phyloP scores from a whole-genome alignment of 768 basidiomycete genomes.

The Lactarius sp. region DNA sequence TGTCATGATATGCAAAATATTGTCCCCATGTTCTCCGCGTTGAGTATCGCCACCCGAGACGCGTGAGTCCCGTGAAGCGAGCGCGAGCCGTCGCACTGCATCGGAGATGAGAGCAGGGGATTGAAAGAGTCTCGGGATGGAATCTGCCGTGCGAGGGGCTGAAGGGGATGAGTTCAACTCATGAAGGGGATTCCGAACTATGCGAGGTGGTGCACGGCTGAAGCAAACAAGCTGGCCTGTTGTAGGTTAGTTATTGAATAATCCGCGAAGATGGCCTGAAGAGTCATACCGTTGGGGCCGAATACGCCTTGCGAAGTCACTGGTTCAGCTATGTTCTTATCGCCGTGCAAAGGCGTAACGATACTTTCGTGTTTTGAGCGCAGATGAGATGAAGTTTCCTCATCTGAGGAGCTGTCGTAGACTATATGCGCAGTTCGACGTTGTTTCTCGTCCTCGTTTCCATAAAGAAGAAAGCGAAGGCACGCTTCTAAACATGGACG shows the following conservation, averaged over 20 bases:
- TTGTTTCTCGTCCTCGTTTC: conserved; percentile 51
- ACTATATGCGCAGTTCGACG: conserved; percentile 40
- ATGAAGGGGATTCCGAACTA: conserved; percentile 55
- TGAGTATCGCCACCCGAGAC: conserved; percentile 38
- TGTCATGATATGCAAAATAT: conserved; percentile 72
- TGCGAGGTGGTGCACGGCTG: conserved; percentile 70
- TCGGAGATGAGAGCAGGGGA: conserved; percentile 69
- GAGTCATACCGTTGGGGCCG: conserved; percentile 70
- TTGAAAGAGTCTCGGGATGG: conserved; percentile 41
- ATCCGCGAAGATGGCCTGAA: neutral
- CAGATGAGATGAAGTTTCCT: conserved; percentile 40
- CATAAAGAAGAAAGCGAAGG: conserved; percentile 73
- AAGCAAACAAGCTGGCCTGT: conserved; percentile 84
- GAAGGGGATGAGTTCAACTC: conserved; percentile 45
- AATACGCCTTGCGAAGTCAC: conserved; percentile 85
- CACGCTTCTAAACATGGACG: conserved; percentile 84
- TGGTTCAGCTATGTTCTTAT: conserved; percentile 80
- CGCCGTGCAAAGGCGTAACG: conserved; percentile 51
- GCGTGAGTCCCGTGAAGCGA: conserved; percentile 55
- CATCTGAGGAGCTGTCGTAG: conserved; percentile 64
- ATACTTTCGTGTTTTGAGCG: conserved; percentile 46
- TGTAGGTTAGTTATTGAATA: neutral
- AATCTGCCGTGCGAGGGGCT: conserved; percentile 27
- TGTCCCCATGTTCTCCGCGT: conserved; percentile 47
- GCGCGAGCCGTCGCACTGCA: conserved; percentile 59